phyloP scores from a whole-genome alignment of 2,329 filamentous ascomycete genomes.

The Periconia sp. region DNA sequence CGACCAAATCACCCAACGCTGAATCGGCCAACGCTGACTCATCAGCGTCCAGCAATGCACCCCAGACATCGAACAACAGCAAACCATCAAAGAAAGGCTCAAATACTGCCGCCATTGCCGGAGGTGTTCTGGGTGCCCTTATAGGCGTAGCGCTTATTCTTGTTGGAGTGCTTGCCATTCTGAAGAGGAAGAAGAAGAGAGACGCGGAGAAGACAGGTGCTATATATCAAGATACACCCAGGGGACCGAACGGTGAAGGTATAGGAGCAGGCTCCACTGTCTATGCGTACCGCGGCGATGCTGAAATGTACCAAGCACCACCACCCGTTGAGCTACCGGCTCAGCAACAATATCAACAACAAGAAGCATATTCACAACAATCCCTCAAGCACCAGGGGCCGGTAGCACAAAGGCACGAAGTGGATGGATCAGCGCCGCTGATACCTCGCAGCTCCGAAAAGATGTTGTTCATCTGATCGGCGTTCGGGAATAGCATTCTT shows the following conservation, averaged over 20 bases:
- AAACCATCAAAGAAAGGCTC: constrained; percentile 1
- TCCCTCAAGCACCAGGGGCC: too few relatives aligned
- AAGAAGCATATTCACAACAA: background rate
- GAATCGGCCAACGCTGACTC: background rate
- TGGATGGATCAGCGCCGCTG: too few relatives aligned
- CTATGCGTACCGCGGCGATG: background rate
- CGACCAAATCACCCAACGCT: background rate
- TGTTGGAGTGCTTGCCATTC: background rate
- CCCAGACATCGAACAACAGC: background rate
- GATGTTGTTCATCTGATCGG: too few relatives aligned
- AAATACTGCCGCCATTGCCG: constrained; percentile 1
- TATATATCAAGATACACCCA: background rate
- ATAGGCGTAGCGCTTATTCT: background rate
- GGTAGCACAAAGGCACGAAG: too few relatives aligned
- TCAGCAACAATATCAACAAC: background rate
- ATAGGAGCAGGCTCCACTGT: background rate
- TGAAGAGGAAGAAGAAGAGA: background rate
- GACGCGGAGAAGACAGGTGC: background rate
- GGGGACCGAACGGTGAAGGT: background rate
- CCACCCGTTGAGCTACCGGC: background rate
- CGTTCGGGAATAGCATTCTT: too few relatives aligned
- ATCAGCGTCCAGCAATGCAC: background rate
- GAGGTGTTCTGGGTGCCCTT: constrained; percentile 1
- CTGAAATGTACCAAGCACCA: background rate
- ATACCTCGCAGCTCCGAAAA: too few relatives aligned